Percentiles rank a stretch among this genome's conserved stretches.
These are phyloP conservation scores for Capronia americana DNA, from an alignment of 2,329 filamentous ascomycete species.

Conservation along the genomic window DNA sequence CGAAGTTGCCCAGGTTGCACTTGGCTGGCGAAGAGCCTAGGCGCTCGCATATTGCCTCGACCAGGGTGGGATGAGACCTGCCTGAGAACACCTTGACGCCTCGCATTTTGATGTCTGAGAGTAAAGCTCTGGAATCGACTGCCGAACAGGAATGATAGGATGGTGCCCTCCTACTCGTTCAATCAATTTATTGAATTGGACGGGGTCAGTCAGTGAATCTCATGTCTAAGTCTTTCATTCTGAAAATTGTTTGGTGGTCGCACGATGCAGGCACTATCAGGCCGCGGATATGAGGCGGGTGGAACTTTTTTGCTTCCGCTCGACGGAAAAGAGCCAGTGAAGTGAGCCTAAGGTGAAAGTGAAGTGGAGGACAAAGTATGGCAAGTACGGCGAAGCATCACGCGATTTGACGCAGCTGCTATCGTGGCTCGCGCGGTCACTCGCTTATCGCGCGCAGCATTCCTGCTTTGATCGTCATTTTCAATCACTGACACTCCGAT, in stretches of 20 bases:
- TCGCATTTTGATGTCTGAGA: constrained; percentile 58
- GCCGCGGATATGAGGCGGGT: constrained; percentile 7
- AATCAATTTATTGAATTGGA: neutral
- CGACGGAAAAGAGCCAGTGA: neutral
- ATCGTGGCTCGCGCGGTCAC: neutral
- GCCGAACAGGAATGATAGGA: constrained; percentile 1
- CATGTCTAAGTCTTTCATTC: constrained; percentile 1
- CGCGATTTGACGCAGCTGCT: neutral
- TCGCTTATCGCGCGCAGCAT: constrained; percentile 5
- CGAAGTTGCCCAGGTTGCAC: constrained; percentile 69
- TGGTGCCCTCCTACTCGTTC: neutral
- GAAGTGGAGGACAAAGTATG: neutral
- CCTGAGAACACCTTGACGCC: constrained; percentile 72
- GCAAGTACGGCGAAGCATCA: neutral
- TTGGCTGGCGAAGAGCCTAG: constrained; percentile 66
- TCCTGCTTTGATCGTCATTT: constrained; percentile 22
- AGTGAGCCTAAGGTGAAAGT: neutral
- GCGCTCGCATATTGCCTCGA: constrained; percentile 70
- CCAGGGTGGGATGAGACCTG: constrained; percentile 68
- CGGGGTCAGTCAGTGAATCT: neutral
- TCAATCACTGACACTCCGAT: constrained; percentile 32
- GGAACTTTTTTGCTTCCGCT: constrained; percentile 8
- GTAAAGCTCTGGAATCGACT: neutral
- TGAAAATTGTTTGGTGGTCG: neutral
- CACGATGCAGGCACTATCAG: constrained; percentile 1